Evolutionary conservation across 768 basidiomycete species (phyloP), one percentile per base, ranked within the genome.

Genomic region (Termitomyces sp.): DNA sequence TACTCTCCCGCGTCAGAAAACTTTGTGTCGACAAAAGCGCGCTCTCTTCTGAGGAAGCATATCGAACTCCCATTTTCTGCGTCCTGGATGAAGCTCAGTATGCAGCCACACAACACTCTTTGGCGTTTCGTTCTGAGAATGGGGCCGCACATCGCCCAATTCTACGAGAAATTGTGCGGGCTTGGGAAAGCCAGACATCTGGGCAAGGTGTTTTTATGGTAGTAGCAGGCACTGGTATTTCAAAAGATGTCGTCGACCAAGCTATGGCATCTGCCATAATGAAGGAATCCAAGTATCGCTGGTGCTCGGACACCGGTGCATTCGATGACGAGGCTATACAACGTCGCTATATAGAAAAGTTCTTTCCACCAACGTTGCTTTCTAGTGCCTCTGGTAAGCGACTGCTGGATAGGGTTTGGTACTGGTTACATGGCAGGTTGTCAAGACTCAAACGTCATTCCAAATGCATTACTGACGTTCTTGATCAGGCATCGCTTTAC

Each of bases 381-480:
- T 60, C 67, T 7, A 72, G 70, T 0, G 47, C 67, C 3, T 58
- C 69, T 1, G 77, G 78, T 6, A 59, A 60, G 17, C 66, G 76
- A 37, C 66, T 82, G n/a, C 54, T 76, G 48, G 73, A 76, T 34
- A 66, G 81, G 5, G 65, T 76, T 14, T 75, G 75, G 73, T 77
- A 79, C 64, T 82, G 81, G 81, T 55, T 82, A 25, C 74, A 74
- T 59, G 81, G 81, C 53, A 74, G 80, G 79, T 80, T 50, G 7
- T 11, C 10, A 47, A 50, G 1, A 29, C 38, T 10, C 11, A n/a
- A 32, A 9, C 32, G 10, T 12, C n/a, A 45, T n/a, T 48, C 14
- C 0, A 34, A 34, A 14, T 51, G 40, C 11, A 43, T 63, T 34
- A 42, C 59, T 66, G 14, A 52, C 34, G 40, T 40, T 42, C 11